phyloP scores from a whole-genome alignment of 352 stramenopile species.

The Globisporangium nunn region DNA sequence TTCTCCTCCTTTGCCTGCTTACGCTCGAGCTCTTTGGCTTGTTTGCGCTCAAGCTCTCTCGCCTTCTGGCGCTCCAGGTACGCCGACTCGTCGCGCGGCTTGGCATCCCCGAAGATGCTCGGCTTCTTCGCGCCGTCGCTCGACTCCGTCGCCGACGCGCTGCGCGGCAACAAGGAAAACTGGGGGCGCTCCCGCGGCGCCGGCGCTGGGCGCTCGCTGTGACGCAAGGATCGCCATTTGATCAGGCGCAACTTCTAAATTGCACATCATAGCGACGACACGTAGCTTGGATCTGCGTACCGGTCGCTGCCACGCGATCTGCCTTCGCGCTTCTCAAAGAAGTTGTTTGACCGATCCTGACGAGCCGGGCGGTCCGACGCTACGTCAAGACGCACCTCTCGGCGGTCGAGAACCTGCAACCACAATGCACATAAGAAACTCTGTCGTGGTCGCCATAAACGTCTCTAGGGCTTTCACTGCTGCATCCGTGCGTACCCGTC shows the following conservation, averaged over 20 bases:
- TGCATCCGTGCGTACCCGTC: conserved; percentile 5
- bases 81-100: conserved; percentile 64
- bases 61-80: conserved; percentile 68
- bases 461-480: not conserved
- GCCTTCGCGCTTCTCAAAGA: conserved; percentile 50
- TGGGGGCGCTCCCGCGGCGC: conserved; percentile 39
- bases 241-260: not conserved
- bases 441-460: not conserved
- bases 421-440: not conserved
- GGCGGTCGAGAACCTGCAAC: conserved; percentile 27
- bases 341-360: conserved; percentile 35
- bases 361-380: conserved; percentile 46
- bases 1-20: conserved; percentile 23
- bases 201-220: conserved; percentile 14
- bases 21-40: conserved; percentile 22
- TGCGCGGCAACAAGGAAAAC: conserved; percentile 51
- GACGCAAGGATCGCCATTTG: not conserved
- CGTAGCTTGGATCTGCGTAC: conserved; percentile 12
- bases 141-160: conserved; percentile 28
- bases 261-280: not conserved
- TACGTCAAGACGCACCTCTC: conserved; percentile 64
- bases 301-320: conserved; percentile 17
- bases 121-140: conserved; percentile 27
- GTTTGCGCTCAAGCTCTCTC: conserved; percentile 51
- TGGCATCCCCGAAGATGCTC: conserved; percentile 83